phyloP scores from a whole-genome alignment of 129 eudicot genomes.

The Apium graveolens region DNA sequence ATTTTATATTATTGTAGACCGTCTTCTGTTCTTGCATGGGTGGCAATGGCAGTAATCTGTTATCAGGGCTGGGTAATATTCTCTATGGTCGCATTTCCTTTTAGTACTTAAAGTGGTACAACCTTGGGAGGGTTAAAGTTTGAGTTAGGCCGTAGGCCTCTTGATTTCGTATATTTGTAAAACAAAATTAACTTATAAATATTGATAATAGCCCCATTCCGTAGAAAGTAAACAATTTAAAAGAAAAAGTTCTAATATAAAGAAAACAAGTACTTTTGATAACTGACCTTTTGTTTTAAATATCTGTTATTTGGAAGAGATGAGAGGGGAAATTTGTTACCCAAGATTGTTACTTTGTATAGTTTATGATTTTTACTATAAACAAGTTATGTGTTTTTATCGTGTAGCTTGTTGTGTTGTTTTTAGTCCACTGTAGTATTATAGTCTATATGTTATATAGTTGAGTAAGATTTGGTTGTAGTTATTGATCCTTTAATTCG shows the following conservation, averaged over 20 bases:
- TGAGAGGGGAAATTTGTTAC: not conserved
- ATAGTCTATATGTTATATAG: too few species aligned
- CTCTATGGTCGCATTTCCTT: not conserved
- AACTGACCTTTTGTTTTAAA: not conserved
- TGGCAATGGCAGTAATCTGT: not conserved
- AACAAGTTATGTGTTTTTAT: not conserved
- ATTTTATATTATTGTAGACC: conserved; percentile 1
- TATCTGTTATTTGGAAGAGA: not conserved
- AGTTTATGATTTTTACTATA: not conserved
- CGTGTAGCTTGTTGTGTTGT: not conserved
- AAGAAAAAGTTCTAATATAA: not conserved
- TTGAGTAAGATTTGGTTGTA: not conserved
- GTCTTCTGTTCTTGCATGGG: conserved; percentile 5
- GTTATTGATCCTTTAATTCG: not conserved
- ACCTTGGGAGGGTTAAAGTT: not conserved
- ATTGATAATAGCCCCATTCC: too few species aligned
- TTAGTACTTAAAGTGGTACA: not conserved
- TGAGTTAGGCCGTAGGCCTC: not conserved
- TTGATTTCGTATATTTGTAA: not conserved
- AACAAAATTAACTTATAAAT: not conserved
- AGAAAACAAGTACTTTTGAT: not conserved
- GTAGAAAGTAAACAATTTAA: not conserved
- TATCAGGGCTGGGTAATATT: not conserved
- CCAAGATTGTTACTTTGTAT: not conserved
- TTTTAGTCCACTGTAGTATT: not conserved